Base-by-base conservation (phyloP, 352 stramenopile species). In the Phytophthora melonis region DNA sequence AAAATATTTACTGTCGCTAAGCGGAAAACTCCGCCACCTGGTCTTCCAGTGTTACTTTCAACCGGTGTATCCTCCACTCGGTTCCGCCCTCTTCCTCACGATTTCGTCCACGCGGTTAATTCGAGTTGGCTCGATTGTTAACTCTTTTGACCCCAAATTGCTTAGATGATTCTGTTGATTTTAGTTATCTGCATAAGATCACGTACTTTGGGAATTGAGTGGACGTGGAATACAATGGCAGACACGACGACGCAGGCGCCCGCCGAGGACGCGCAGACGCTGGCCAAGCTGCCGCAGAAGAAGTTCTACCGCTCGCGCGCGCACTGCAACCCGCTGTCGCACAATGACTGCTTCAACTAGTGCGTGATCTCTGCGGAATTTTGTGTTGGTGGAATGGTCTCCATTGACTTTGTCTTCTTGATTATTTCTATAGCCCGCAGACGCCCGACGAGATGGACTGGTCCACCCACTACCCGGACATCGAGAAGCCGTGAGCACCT, bases 271-370 rank as follows among this genome's bases (percentile, higher is more conserved):
- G 47, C 52, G 71, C 56, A 80, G 76, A 64, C 72, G 61, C 57
- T 79, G 47, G 65, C 58, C 58, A 92, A 87, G 66, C 75, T 82
- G 60, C 92, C 93, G 54, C 90, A 98, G 84, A 99, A 99, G 82
- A 98, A 98, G 79, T 99, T 98, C 78, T 99, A 98, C 80, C 92
- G 97, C 47, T 96, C 91, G 78, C 90, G 97, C 36, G 97, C 97
- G 19, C 97, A 99, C 79, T 99, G 94, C 83, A 99, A 99, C 81
- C 97, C 97, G 34, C 82, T 99, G 34, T 98, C 93, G 21, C 94
- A 98, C 82, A 99, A 99, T 83, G 95, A 99, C 82, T 90, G 87
- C 54, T 99, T 99, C 68, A 83, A 97, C 58, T 99, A 99, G 89
- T 95, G 77, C 72, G 88, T 86, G 7, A 13, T 5, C 14, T 59